Evolutionary conservation across 306 rosid species (phyloP).

Genomic region (Oxytropis ochrocephala): DNA sequence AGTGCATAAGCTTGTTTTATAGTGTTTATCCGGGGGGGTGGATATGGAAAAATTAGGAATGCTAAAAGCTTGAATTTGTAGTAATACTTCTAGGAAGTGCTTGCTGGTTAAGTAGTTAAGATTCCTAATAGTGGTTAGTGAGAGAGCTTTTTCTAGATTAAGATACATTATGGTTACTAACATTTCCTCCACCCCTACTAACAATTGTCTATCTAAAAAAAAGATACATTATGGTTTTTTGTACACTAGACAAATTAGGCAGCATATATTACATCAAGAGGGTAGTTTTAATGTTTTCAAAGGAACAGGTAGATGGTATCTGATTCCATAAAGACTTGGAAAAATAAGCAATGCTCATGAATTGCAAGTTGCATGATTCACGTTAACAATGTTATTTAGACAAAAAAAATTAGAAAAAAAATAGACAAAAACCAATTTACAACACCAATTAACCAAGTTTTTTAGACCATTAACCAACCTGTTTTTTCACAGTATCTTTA

Average conservation of each 20-base stretch:
- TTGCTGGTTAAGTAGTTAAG: not conserved
- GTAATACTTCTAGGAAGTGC: not conserved
- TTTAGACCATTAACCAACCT: too few relatives aligned
- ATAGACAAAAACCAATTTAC: too few relatives aligned
- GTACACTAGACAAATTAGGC: too few relatives aligned
- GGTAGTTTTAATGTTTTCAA: not conserved
- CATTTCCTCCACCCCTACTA: too few relatives aligned
- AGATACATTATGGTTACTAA: too few relatives aligned
- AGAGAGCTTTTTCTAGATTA: not conserved
- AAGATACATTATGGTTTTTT: too few relatives aligned
- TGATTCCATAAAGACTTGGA: constrained; percentile 21
- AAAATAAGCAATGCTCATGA: not conserved
- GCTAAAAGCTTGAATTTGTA: not conserved
- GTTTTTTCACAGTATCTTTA: too few relatives aligned
- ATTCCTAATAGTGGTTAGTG: not conserved
- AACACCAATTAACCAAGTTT: too few relatives aligned
- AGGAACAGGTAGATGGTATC: constrained; percentile 17
- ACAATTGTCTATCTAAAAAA: too few relatives aligned
- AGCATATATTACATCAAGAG: too few relatives aligned
- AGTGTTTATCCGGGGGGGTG: not conserved
- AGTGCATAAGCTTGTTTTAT: constrained; percentile 15
- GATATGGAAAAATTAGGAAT: not conserved
- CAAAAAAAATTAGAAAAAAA: too few relatives aligned
- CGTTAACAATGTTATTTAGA: not conserved
- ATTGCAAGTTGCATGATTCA: constrained; percentile 1